phyloP scores from a whole-genome alignment of 2,329 filamentous ascomycete species.

The Cladosporium sp. region DNA sequence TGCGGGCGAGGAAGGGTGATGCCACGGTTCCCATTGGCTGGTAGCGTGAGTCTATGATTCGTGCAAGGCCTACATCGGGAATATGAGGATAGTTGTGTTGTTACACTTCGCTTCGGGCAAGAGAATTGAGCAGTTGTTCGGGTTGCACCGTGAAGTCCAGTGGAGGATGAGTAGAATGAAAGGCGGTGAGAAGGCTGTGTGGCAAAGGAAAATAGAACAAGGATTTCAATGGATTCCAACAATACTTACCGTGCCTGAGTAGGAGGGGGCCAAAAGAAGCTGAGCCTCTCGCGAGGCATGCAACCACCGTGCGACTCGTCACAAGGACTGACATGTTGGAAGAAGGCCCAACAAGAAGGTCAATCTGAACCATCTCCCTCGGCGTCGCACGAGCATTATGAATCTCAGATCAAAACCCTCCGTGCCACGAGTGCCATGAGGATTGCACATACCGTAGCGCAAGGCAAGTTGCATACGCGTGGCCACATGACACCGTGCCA shows the following conservation, averaged over 20 bases:
- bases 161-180: too few species aligned
- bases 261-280: too few species aligned
- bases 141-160: too few species aligned
- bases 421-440: neutral
- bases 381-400: neutral
- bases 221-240: too few species aligned
- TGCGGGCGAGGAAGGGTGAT: neutral
- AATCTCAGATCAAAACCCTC: conserved; percentile 9
- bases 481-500: conserved; percentile 9
- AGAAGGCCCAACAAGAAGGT: too few species aligned
- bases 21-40: neutral
- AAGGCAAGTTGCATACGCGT: conserved; percentile 1
- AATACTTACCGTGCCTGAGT: too few species aligned
- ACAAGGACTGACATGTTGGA: too few species aligned
- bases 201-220: too few species aligned
- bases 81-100: neutral
- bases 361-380: neutral
- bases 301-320: too few species aligned
- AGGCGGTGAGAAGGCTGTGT: too few species aligned
- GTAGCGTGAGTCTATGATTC: conserved; percentile 1
- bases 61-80: conserved; percentile 1
- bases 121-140: too few species aligned
- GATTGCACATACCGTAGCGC: neutral
- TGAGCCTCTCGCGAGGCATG: too few species aligned
- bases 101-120: neutral